Evolutionary conservation across 768 basidiomycete species (phyloP).

Genomic region (Amanita jacksonii): DNA sequence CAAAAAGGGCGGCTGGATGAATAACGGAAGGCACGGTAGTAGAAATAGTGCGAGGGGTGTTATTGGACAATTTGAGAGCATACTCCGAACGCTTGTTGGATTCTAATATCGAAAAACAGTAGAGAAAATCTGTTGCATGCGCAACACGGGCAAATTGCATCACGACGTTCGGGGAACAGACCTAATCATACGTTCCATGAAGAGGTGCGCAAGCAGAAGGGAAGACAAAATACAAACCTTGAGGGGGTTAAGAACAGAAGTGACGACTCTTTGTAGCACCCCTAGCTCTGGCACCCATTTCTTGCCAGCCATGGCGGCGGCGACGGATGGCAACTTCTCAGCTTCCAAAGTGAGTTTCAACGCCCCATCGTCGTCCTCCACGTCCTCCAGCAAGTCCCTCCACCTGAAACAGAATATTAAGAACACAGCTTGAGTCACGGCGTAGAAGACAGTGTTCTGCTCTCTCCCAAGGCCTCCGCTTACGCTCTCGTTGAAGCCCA

Average conservation of each 20-base stretch:
- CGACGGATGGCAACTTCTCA: constrained; percentile 6
- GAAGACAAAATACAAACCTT: constrained; percentile 41
- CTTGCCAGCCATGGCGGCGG: constrained; percentile 9
- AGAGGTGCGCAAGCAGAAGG: not conserved
- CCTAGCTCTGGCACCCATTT: constrained; percentile 82
- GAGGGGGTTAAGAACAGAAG: constrained; percentile 80
- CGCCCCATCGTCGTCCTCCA: constrained; percentile 47
- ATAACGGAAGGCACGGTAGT: constrained; percentile 3
- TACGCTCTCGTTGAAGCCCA: constrained; percentile 12
- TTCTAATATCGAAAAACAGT: constrained; percentile 89
- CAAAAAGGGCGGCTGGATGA: constrained; percentile 19
- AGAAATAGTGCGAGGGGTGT: not conserved
- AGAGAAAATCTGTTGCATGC: constrained; percentile 83
- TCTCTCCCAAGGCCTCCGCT: constrained; percentile 17
- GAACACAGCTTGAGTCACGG: constrained; percentile 85
- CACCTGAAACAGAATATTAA: constrained; percentile 98
- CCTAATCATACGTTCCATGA: constrained; percentile 31
- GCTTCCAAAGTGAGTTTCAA: constrained; percentile 32
- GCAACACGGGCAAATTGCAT: constrained; percentile 91
- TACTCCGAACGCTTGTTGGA: constrained; percentile 69
- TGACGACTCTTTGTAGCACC: constrained; percentile 70
- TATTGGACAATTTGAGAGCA: constrained; percentile 18
- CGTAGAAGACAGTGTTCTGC: constrained; percentile 80
- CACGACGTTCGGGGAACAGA: constrained; percentile 87
- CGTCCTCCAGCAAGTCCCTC: constrained; percentile 69